These are phyloP conservation scores for Mangifera indica DNA, from an alignment of 345 rosid species.

Conservation along the genomic window DNA sequence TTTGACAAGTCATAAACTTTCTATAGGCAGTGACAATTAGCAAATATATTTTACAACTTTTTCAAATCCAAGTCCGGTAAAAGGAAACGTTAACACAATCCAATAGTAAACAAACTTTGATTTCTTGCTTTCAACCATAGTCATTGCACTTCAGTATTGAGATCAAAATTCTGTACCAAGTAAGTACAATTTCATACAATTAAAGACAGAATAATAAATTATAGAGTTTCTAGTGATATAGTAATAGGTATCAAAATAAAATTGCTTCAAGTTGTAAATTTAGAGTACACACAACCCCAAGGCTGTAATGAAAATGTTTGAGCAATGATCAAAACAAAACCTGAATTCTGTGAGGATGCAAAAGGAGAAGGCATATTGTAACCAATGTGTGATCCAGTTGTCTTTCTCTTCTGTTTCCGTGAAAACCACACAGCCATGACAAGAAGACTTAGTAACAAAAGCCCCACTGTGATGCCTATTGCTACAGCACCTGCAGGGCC, in stretches of 20 bases:
- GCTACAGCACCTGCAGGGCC: conserved; percentile 58
- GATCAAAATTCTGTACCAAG: background rate
- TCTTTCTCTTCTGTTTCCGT: conserved; percentile 58
- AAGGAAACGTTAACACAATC: background rate
- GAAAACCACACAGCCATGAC: conserved; percentile 69
- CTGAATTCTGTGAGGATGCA: conserved; percentile 90
- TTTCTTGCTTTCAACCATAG: background rate
- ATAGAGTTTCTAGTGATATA: background rate
- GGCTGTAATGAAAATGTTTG: background rate
- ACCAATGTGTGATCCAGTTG: conserved; percentile 39
- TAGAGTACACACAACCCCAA: conserved; percentile 4
- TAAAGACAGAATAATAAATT: background rate
- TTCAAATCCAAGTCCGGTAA: background rate
- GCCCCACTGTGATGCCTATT: conserved; percentile 62
- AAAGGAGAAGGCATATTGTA: conserved; percentile 70
- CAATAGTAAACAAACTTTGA: background rate
- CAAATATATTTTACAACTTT: background rate
- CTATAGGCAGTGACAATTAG: background rate
- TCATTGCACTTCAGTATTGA: background rate
- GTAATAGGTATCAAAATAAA: background rate
- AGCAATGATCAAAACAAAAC: conserved; percentile 35
- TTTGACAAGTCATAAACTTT: background rate
- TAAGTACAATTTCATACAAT: background rate
- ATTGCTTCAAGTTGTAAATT: background rate
- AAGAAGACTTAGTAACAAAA: conserved; percentile 61